Conservation (phyloP, 129 eudicot genomes). For the Chrysanthemum makinoi region DNA sequence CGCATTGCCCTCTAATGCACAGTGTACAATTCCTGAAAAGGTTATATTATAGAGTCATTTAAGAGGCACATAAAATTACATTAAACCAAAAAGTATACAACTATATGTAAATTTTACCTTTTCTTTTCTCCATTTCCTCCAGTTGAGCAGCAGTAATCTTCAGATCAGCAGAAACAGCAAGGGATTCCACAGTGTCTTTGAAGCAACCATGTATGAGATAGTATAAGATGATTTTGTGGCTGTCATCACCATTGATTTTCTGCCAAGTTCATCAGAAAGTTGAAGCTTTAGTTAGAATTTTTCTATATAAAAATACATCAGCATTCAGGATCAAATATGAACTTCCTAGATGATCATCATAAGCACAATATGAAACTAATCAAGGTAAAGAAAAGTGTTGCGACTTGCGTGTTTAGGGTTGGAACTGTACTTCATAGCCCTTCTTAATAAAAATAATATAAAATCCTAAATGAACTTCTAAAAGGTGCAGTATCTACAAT, state of each 20-base stretch:
- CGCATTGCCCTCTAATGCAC: conserved; percentile 68
- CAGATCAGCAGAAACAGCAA: conserved; percentile 53
- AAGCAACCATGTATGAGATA: conserved; percentile 91
- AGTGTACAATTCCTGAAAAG: conserved; percentile 66
- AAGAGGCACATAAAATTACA: conserved; percentile 1
- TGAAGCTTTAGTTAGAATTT: neutral
- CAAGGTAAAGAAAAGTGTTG: neutral
- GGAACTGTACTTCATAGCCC: conserved; percentile 6
- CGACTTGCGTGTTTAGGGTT: neutral
- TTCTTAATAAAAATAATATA: neutral
- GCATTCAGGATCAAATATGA: conserved; percentile 6
- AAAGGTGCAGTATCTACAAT: neutral
- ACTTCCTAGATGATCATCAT: neutral
- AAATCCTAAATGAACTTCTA: neutral
- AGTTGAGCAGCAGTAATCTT: conserved; percentile 50
- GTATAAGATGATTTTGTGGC: conserved; percentile 68
- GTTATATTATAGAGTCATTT: conserved; percentile 10
- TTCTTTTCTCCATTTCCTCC: conserved; percentile 82
- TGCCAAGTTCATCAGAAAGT: conserved; percentile 27
- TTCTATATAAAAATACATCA: neutral
- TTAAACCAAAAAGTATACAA: neutral
- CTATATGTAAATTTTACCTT: conserved; percentile 39
- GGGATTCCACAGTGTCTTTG: conserved; percentile 77
- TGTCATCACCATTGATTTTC: conserved; percentile 61
- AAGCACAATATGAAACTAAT: neutral